Base-by-base conservation (phyloP, 805 yeast genomes). In the Novakomyces olei region DNA sequence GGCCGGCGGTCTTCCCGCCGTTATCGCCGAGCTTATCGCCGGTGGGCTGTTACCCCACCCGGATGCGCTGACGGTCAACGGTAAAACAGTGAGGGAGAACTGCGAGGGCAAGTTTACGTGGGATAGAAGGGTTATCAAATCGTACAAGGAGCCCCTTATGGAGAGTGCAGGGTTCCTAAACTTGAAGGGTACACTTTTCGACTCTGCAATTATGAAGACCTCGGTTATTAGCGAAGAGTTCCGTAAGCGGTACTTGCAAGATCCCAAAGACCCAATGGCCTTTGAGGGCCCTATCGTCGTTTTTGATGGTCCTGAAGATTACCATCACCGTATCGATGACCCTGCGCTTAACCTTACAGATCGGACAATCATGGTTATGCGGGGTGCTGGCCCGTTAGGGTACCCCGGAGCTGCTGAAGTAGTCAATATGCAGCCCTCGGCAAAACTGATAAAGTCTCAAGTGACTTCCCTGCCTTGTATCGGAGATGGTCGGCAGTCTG, bases 361-460 rank as follows among this genome's bases (percentile, higher is more conserved):
- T 14, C 30, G 36, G 8, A 30, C 45, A 12, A 43, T 45, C 30
- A 34, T 45, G 19, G 38, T 45, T n/a, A 45, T 45, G 37, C 34
- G 49, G 15, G 49, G 49, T 10, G 38, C 38, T 18, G 49, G 49
- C 2, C 49, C 49, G 7, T 37, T 41, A 10, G 49, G 49, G 8
- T 45, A 40, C 29, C 49, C 49, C 15, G 49, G 49, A 4, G 45
- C 48, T 1, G 49, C 49, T 4, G 47, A 43, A 26, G 49, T 45
- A 5, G n/a, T n/a, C n/a, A n/a, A n/a, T n/a, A n/a, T n/a, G n/a
- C n/a, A n/a, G n/a, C n/a, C n/a, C n/a, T n/a, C n/a, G n/a, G n/a
- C n/a, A n/a, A n/a, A n/a, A n/a, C n/a, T n/a, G n/a, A n/a, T n/a
- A n/a, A n/a, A n/a, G n/a, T n/a, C n/a, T n/a, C n/a, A n/a, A n/a